Conservation (phyloP, 371 early-diverging fungal genomes). For the Mortierella sp. region DNA sequence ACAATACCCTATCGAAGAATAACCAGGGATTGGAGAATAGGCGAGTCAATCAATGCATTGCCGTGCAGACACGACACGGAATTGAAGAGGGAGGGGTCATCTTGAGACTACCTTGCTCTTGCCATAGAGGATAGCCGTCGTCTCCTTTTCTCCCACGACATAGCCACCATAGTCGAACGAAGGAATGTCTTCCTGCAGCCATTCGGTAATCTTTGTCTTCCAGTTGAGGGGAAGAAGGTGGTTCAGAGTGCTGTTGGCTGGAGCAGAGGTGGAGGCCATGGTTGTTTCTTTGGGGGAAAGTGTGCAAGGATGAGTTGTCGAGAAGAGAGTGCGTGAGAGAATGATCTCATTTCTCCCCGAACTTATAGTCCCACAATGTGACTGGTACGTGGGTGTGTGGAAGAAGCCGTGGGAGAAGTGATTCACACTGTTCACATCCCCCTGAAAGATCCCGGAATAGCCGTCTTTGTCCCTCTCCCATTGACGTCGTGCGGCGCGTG, state of each 20-base stretch:
- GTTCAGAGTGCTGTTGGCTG: constrained; percentile 19
- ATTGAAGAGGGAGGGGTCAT: not conserved
- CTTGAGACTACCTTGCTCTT: constrained; percentile 74
- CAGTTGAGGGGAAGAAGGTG: constrained; percentile 83
- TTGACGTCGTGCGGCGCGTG: too few species aligned
- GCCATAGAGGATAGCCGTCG: constrained; percentile 86
- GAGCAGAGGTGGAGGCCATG: constrained; percentile 14
- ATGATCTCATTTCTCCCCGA: too few species aligned
- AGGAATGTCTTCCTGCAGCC: constrained; percentile 95
- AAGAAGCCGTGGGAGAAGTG: too few species aligned
- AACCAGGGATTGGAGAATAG: not conserved
- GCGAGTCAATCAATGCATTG: not conserved
- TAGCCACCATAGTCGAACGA: constrained; percentile 97
- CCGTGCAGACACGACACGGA: not conserved
- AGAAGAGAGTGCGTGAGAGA: not conserved
- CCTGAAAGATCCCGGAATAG: too few species aligned
- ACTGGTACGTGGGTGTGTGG: too few species aligned
- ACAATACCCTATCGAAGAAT: constrained; percentile 74
- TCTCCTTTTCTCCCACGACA: constrained; percentile 92
- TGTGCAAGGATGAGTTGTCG: not conserved
- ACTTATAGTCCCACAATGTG: too few species aligned
- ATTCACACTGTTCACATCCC: too few species aligned
- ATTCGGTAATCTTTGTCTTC: constrained; percentile 73
- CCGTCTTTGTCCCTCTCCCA: too few species aligned
- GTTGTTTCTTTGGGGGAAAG: constrained; percentile 10